Base-by-base conservation (phyloP, 495 filamentous ascomycete genomes). In the Penicillium crystallinum region DNA sequence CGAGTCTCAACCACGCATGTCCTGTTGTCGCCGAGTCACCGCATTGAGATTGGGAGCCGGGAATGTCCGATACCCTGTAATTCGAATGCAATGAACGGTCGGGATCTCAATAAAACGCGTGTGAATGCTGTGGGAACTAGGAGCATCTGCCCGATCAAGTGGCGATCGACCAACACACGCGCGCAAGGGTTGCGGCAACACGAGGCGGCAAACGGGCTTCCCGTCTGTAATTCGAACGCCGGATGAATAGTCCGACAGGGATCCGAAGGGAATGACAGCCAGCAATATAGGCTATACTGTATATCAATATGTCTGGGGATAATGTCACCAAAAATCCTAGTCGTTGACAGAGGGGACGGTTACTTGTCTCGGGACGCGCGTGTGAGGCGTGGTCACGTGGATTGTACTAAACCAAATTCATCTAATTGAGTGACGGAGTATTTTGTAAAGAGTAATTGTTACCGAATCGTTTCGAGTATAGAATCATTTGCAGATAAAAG, bases 311-410 rank as follows among this genome's bases (percentile, higher is more conserved):
- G 17, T 35, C 29, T 57, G 49, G 54, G n/a, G 35, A 31, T 50
- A 34, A 49, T 46, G 36, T 48, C 17, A 39, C 31, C 31, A 36
- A 31, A 50, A 53, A 41, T 23, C 12, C 50, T 36, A 17, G 46
- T 31, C 1, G 23, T 43, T 12, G 40, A 18, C 8, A 41, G 43
- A 57, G 46, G 40, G 38, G 23, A 44, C 29, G 45, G 53, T 51
- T 50, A 51, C 59, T 44, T 49, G 25, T 59, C 51, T 56, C 51
- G 46, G 55, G 44, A 61, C 64, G 68, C 70, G 68, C 70, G 70
- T 73, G 41, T 57, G 58, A 58, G 53, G 62, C 70, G 62, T 64
- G 64, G 62, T 74, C 71, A 74, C 67, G 68, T 74, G 62, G 36
- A 31, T 39, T 15, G 12, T 39, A 40, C 23, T 31, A 22, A 19